Evolutionary conservation across 352 stramenopile species (phyloP).

Genomic region (Phytophthora capsici): DNA sequence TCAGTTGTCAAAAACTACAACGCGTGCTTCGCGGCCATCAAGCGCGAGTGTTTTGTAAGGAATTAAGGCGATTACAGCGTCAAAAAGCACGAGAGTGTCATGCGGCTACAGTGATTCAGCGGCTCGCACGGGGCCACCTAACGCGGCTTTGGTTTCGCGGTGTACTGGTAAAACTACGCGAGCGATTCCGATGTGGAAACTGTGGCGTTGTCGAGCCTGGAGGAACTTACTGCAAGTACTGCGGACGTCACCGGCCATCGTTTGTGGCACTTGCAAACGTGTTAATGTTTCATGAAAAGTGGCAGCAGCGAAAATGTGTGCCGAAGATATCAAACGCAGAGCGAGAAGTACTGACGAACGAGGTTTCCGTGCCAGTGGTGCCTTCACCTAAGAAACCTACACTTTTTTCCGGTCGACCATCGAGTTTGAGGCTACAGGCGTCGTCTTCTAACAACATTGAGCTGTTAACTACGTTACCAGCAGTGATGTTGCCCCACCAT

Average conservation of each 20-base stretch:
- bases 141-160: conserved; percentile 27
- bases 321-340: neutral
- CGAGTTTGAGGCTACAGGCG: neutral
- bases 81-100: conserved; percentile 1
- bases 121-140: conserved; percentile 26
- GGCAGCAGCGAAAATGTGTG: conserved; percentile 2
- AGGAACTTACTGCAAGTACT: conserved; percentile 72
- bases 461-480: conserved; percentile 14
- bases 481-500: conserved; percentile 21
- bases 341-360: neutral
- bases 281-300: conserved; percentile 22
- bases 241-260: conserved; percentile 50
- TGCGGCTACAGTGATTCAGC: conserved; percentile 43
- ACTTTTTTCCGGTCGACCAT: neutral
- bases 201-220: conserved; percentile 65
- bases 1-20: conserved; percentile 17
- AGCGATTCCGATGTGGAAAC: conserved; percentile 64
- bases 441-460: neutral
- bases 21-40: conserved; percentile 12
- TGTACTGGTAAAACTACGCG: conserved; percentile 38
- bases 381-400: conserved; percentile 1
- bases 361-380: no score
- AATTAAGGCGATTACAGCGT: neutral
- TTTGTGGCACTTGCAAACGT: conserved; percentile 33
- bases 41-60: conserved; percentile 2